Evolutionary conservation across 192 early-diverging fungal species (phyloP).

Genomic region (Backusella circina): DNA sequence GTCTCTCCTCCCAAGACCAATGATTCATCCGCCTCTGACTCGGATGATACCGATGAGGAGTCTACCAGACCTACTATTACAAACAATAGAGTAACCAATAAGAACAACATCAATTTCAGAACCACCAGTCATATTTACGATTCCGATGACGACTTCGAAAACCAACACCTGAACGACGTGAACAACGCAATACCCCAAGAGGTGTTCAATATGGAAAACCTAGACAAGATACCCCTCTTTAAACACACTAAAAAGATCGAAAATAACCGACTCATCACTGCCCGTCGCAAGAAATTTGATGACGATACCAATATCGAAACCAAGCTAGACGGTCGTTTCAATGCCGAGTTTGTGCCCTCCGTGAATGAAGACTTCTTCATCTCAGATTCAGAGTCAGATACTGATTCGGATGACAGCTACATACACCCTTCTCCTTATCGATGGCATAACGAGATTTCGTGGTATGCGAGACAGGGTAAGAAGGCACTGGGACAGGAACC

Average conservation of each 20-base stretch:
- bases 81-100: background rate
- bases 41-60: background rate
- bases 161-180: background rate
- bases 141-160: background rate
- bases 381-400: slow-evolving; percentile 7
- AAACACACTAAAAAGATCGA: background rate
- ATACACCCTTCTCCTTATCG: background rate
- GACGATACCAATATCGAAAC: no score
- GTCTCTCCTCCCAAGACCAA: no score
- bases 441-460: background rate
- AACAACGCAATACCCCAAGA: background rate
- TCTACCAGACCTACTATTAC: background rate
- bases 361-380: background rate
- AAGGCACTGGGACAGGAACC: background rate
- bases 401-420: background rate
- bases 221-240: background rate
- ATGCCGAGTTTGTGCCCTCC: background rate
- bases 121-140: background rate
- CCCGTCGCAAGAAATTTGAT: background rate
- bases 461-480: background rate
- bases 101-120: background rate
- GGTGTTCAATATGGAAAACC: background rate
- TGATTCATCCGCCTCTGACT: background rate
- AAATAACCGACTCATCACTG: background rate
- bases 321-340: background rate